Base-by-base conservation (phyloP, 768 basidiomycete genomes). In the Mycena albidolilacea region DNA sequence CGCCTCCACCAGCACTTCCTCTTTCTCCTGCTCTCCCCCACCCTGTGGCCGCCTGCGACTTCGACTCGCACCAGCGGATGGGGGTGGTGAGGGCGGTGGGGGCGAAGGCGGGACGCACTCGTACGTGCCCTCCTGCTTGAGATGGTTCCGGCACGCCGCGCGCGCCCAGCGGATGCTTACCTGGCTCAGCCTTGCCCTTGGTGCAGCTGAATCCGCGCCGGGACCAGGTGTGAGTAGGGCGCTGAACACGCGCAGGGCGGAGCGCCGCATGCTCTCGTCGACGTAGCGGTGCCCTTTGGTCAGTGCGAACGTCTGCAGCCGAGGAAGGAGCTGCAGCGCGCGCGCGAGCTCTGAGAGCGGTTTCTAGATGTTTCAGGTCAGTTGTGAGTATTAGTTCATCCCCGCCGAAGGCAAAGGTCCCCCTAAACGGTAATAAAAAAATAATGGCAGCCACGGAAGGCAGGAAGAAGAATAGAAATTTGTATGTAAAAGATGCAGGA, bases 161-260 rank as follows among this genome's bases (percentile, higher is more conserved):
- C 85, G 80, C 41, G 87, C 87, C 86, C 86, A 88, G n/a, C 87
- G 81, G 44, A 89, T 81, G 71, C 78, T 86, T 46, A 88, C 82
- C 71, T 86, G 85, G 73, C 81, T 80, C 52, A 88, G 77, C 0
- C 69, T 72, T 43, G 83, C 5, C 0, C 69, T 72, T 43, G 83
- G 14, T 15, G 19, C 19, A 17, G n/a, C 19, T n/a, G 19, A n/a
- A 6, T 50, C 48, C 10, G 44, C 44, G 4, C 58, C 1, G 38
- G 39, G 7, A 10, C n/a, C 7, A 5, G 17, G 48, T 30, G 15
- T 46, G n/a, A 7, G 21, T 10, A 64, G 35, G 0, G 81, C 65
- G 21, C 30, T 48, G 41, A 64, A 75, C 19, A 88, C 79, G 7
- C 84, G 79, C 7, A 84, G 63, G 0, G 83, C 86, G n/a, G 82